Percentiles rank a stretch among this genome's conserved stretches.
These are phyloP conservation scores for Dendrostoma leiphaemia DNA, from an alignment of 2,329 filamentous ascomycete genomes.

Conservation along the genomic window DNA sequence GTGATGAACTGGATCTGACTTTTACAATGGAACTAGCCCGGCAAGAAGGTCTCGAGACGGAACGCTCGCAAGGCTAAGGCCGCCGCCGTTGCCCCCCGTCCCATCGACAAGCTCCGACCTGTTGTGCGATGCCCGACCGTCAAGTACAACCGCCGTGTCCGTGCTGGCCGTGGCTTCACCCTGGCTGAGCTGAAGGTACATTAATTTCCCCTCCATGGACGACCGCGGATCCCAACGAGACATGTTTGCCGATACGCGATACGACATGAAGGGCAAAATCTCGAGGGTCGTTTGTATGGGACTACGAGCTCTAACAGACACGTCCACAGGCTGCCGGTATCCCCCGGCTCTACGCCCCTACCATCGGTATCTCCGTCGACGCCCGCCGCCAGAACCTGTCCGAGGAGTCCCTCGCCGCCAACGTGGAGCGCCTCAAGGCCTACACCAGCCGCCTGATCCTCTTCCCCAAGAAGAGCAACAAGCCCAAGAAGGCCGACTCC, in stretches of 20 bases:
- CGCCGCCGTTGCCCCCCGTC: conserved; percentile 90
- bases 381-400: conserved; percentile 94
- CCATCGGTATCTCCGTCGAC: conserved; percentile 97
- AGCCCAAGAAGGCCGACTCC: conserved; percentile 90
- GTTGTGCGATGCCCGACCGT: conserved; percentile 96
- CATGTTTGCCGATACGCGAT: not conserved
- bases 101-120: conserved; percentile 94
- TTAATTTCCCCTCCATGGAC: not conserved
- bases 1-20: conserved; percentile 30
- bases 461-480: conserved; percentile 92
- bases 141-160: conserved; percentile 99
- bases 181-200: conserved; percentile 96
- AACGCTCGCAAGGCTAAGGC: conserved; percentile 92
- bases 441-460: conserved; percentile 96
- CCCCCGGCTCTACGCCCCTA: conserved; percentile 88
- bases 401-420: conserved; percentile 90
- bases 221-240: not conserved
- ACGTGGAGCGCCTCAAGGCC: conserved; percentile 96
- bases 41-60: conserved; percentile 91
- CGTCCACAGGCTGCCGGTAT: conserved; percentile 83
- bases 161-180: conserved; percentile 96
- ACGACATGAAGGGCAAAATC: not conserved
- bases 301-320: conserved; percentile 30
- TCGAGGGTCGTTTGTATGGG: not conserved
- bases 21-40: conserved; percentile 61